Percentiles rank a stretch among this genome's conserved stretches.
phyloP scores from a whole-genome alignment of 108 stramenopile species.

The Aurantiochytrium sp. region DNA sequence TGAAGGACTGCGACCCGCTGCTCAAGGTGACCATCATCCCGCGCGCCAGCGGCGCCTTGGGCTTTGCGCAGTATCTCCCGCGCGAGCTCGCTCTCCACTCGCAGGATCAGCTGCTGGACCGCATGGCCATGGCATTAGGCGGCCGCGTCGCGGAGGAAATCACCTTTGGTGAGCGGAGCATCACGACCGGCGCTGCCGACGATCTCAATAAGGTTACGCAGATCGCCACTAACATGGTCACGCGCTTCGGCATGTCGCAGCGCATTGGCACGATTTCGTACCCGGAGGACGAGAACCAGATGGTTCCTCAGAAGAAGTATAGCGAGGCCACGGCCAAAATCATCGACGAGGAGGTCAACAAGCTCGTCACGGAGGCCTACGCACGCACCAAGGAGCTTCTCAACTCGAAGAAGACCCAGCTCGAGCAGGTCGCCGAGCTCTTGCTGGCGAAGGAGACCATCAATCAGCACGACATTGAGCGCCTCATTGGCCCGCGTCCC shows the following conservation, averaged over 20 bases:
- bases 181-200: slow-evolving; percentile 90
- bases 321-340: slow-evolving; percentile 83
- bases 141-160: slow-evolving; percentile 90
- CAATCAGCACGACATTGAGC: slow-evolving; percentile 85
- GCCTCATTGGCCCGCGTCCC: slow-evolving; percentile 81
- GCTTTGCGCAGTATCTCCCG: slow-evolving; percentile 92
- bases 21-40: slow-evolving; percentile 95
- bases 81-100: slow-evolving; percentile 79
- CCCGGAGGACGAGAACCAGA: slow-evolving; percentile 67
- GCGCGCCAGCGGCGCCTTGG: slow-evolving; percentile 77
- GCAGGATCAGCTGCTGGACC: slow-evolving; percentile 84
- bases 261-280: slow-evolving; percentile 86
- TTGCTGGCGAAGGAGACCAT: slow-evolving; percentile 92
- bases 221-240: slow-evolving; percentile 87
- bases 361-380: slow-evolving; percentile 84
- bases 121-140: slow-evolving; percentile 92
- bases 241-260: slow-evolving; percentile 88
- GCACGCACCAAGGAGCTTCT: slow-evolving; percentile 71
- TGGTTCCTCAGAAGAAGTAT: slow-evolving; percentile 79
- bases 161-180: slow-evolving; percentile 70
- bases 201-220: slow-evolving; percentile 86
- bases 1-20: slow-evolving; percentile 91
- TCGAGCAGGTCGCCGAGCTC: slow-evolving; percentile 73
- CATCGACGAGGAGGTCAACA: slow-evolving; percentile 90
- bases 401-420: slow-evolving; percentile 67